A percentile compares a stretch with the other conserved stretches of the same genome.
These are phyloP conservation scores for Citrus hindsii DNA, from an alignment of 345 rosid species.

Conservation along the genomic window DNA sequence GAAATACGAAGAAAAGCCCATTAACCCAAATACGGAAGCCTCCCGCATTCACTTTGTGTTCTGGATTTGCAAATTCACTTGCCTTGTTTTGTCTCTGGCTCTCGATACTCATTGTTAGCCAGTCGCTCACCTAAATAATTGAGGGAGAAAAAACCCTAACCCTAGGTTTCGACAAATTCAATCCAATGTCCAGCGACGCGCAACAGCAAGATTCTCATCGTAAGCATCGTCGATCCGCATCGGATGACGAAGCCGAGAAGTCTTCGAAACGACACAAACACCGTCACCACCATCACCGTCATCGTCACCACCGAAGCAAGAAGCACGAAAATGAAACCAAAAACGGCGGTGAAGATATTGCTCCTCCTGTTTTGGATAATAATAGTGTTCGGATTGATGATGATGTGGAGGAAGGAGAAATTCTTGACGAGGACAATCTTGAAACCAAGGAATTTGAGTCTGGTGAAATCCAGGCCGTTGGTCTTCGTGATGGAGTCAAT, in stretches of 20 bases:
- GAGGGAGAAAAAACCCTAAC: slow-evolving; percentile 23
- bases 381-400: slow-evolving; percentile 37
- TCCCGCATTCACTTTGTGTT: not conserved
- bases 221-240: slow-evolving; percentile 64
- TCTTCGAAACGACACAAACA: slow-evolving; percentile 77
- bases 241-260: slow-evolving; percentile 52
- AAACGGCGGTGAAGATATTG: slow-evolving; percentile 25
- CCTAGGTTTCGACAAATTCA: slow-evolving; percentile 31
- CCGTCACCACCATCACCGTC: slow-evolving; percentile 63
- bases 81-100: not conserved
- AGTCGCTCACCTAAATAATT: not conserved
- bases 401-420: slow-evolving; percentile 98
- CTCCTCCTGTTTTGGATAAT: slow-evolving; percentile 21
- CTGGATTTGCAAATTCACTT: not conserved
- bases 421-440: slow-evolving; percentile 62
- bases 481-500: slow-evolving; percentile 22
- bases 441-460: slow-evolving; percentile 17
- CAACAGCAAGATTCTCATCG: slow-evolving; percentile 48
- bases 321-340: slow-evolving; percentile 48
- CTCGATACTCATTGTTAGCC: not conserved
- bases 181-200: slow-evolving; percentile 46
- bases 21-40: not conserved
- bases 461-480: slow-evolving; percentile 31
- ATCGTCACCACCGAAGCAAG: slow-evolving; percentile 61
- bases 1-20: too few species aligned